Base-by-base conservation (phyloP, 2,329 filamentous ascomycete genomes). In the Penicillium capsulatum region DNA sequence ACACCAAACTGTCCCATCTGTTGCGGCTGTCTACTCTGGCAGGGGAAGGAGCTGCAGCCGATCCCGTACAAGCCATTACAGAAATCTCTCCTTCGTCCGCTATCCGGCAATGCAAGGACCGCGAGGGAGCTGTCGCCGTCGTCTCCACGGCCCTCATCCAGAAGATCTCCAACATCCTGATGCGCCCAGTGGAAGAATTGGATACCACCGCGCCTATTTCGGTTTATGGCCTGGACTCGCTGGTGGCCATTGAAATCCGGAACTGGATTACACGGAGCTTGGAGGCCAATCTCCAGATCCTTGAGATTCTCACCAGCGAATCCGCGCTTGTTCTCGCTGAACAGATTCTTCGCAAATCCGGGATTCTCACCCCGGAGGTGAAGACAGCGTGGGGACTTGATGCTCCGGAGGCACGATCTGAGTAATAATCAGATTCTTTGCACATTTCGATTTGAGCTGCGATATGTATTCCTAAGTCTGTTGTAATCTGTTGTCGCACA, bases 181-280 rank as follows among this genome's bases (percentile, higher is more conserved):
- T 53, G 50, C 49, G 49, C 2, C 48, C 51, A 1, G n/a, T 47
- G 4, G 53, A 54, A 20, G 51, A 54, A 3, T 26, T 54, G 27
- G 51, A 53, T 20, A 39, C 47, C 3, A 36, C 45, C 4, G 33
- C 40, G 1, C 42, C 50, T 1, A 51, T 53, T 24, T 45, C 46
- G 0, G 42, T 50, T 4, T 59, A 55, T 34, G 59, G 59, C 2
- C 26, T 59, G 20, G 59, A 63, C 22, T 61, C 58, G 11, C 40
- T 61, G 8, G 47, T 55, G 14, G 58, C 58, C 0, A 53, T 63
- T 36, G 59, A 63, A 34, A 46, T 63, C n/a, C 34, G 55, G 31
- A 56, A 54, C 14, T 63, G 55, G 57, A 51, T 61, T 13, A 39
- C 46, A 1, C 42, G 50, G 7, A 49, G 59, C 36, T 27, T 55